phyloP scores from a whole-genome alignment of 2,329 filamentous ascomycete genomes.

The Aureobasidium zeae region DNA sequence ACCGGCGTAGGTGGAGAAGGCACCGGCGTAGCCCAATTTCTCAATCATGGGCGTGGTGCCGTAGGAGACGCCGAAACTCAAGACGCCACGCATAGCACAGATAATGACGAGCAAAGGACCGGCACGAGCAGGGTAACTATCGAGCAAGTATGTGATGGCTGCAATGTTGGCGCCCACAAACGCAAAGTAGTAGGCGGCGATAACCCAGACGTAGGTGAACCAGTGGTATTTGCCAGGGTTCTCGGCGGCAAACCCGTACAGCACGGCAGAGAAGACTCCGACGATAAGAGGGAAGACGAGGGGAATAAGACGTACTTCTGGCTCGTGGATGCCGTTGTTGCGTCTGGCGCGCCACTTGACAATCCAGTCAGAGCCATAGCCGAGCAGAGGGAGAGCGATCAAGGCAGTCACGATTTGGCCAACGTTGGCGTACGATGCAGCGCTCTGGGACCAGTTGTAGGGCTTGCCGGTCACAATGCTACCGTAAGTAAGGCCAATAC shows the following conservation, averaged over 20 bases:
- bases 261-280: constrained; percentile 31
- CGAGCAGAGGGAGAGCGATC: constrained; percentile 33
- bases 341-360: constrained; percentile 30
- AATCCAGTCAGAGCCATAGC: constrained; percentile 32
- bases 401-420: constrained; percentile 35
- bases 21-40: constrained; percentile 27
- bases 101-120: constrained; percentile 39
- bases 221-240: constrained; percentile 22
- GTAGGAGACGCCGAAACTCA: constrained; percentile 37
- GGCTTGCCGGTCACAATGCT: constrained; percentile 28
- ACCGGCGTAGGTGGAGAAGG: constrained; percentile 23
- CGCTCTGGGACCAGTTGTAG: constrained; percentile 31
- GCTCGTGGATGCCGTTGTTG: constrained; percentile 35
- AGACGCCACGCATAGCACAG: constrained; percentile 38
- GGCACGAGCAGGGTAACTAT: constrained; percentile 36
- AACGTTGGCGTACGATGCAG: constrained; percentile 31
- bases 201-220: constrained; percentile 21
- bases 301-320: constrained; percentile 32
- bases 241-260: constrained; percentile 32
- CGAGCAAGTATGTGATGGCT: constrained; percentile 37
- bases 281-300: constrained; percentile 32
- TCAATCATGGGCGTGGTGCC: constrained; percentile 30
- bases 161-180: constrained; percentile 38
- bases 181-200: constrained; percentile 27
- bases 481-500: constrained; percentile 36